A percentile compares a stretch with the other conserved stretches of the same genome.
Evolutionary conservation across 2,329 filamentous ascomycete species (phyloP).

Genomic region (Fusarium sp.): DNA sequence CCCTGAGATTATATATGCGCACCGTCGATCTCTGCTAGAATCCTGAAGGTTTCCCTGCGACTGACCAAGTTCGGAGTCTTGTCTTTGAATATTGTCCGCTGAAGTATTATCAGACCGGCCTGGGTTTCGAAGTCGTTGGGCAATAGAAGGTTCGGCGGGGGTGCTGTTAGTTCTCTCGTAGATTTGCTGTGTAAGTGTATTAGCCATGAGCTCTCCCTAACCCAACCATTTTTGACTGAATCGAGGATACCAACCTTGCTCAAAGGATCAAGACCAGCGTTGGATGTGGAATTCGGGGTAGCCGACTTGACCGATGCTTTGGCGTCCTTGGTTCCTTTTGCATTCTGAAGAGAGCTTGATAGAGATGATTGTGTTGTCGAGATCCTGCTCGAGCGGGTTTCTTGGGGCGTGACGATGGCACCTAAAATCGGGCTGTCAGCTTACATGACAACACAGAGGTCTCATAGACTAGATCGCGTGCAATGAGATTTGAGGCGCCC

Average conservation of each 20-base stretch:
- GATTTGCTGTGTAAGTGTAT: slow-evolving; percentile 48
- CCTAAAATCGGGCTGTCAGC: slow-evolving; percentile 39
- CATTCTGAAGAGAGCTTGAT: slow-evolving; percentile 66
- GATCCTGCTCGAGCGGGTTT: slow-evolving; percentile 40
- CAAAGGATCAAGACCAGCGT: slow-evolving; percentile 49
- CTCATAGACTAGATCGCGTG: not conserved
- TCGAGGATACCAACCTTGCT: slow-evolving; percentile 46
- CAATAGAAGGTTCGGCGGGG: slow-evolving; percentile 55
- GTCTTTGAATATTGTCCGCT: slow-evolving; percentile 51
- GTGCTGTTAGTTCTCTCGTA: slow-evolving; percentile 51
- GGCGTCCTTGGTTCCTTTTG: slow-evolving; percentile 47
- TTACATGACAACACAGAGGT: slow-evolving; percentile 32
- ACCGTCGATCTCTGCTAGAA: slow-evolving; percentile 70
- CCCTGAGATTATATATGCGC: slow-evolving; percentile 49
- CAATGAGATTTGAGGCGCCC: not conserved
- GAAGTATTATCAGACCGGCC: slow-evolving; percentile 61
- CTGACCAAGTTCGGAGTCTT: slow-evolving; percentile 54
- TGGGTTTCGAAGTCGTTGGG: slow-evolving; percentile 62
- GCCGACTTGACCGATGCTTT: slow-evolving; percentile 43
- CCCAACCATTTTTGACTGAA: not conserved
- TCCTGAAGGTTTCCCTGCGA: slow-evolving; percentile 53
- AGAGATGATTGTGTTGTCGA: slow-evolving; percentile 52
- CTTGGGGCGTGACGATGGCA: slow-evolving; percentile 37
- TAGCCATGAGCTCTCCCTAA: slow-evolving; percentile 3
- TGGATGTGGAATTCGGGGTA: slow-evolving; percentile 39